Evolutionary conservation across 352 stramenopile genomes (phyloP).

Genomic region (Thalassiosira exigua): DNA sequence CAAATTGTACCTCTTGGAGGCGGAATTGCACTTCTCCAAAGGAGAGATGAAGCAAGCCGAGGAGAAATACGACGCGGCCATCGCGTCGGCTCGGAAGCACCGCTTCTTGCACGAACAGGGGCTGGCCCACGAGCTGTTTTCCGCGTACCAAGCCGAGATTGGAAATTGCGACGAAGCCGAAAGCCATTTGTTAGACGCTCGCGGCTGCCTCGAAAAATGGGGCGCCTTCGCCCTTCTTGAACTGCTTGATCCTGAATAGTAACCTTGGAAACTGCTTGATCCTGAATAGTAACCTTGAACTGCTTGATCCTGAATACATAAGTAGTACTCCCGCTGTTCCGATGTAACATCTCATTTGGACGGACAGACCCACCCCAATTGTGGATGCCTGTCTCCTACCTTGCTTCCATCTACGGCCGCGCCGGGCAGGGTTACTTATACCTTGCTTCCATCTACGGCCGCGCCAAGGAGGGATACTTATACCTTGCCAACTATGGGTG

Average conservation of each 20-base stretch:
- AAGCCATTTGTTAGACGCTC: background rate
- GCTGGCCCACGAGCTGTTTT: constrained; percentile 14
- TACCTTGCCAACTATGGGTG: too few relatives aligned
- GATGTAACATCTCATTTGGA: too few relatives aligned
- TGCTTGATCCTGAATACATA: too few relatives aligned
- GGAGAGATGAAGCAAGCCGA: constrained; percentile 14
- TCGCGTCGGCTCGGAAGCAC: constrained; percentile 18
- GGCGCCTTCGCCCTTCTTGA: constrained; percentile 15
- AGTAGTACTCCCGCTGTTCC: too few relatives aligned
- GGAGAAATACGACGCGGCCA: constrained; percentile 19
- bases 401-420: too few relatives aligned
- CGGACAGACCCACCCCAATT: too few relatives aligned
- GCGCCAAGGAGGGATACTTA: too few relatives aligned
- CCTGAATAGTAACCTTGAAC: too few relatives aligned
- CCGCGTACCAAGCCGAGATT: constrained; percentile 1
- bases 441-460: too few relatives aligned
- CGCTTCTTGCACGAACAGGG: constrained; percentile 37
- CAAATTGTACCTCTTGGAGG: constrained; percentile 33
- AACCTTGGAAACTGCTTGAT: too few relatives aligned
- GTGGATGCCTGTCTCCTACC: too few relatives aligned
- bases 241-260: constrained; percentile 5
- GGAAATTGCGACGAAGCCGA: constrained; percentile 3
- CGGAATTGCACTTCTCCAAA: constrained; percentile 11
- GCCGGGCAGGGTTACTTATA: too few relatives aligned
- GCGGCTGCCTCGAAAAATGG: constrained; percentile 32